A percentile compares a stretch with the other conserved stretches of the same genome.
Evolutionary conservation across 1,284 basidiomycete species (phyloP).

Genomic region (Trichosporon coremiiforme): DNA sequence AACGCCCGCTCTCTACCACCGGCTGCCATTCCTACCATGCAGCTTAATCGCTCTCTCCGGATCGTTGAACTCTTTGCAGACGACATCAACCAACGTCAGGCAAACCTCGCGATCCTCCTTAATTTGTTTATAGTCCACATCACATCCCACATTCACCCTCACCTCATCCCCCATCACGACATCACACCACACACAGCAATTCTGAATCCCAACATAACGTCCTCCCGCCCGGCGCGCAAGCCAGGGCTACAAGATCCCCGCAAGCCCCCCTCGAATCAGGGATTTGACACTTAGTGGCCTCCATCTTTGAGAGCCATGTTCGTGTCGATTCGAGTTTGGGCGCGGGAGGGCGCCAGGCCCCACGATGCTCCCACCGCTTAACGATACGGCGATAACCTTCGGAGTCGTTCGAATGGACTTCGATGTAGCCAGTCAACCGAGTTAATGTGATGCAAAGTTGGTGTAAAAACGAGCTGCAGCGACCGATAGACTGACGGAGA

Average conservation of each 20-base stretch:
- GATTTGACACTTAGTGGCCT: neutral
- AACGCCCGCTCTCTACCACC: neutral
- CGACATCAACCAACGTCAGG: neutral
- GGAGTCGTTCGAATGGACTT: neutral
- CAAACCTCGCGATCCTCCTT: neutral
- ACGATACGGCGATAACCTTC: neutral
- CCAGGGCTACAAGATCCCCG: conserved; percentile 38
- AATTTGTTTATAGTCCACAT: conserved; percentile 4
- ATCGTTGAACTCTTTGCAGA: neutral
- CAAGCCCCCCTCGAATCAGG: conserved; percentile 36
- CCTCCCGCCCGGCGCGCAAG: conserved; percentile 29
- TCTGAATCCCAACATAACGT: conserved; percentile 2
- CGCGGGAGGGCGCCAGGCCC: conserved; percentile 47
- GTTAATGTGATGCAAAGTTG: conserved; percentile 18
- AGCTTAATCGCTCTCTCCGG: conserved; percentile 14
- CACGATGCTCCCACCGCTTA: neutral
- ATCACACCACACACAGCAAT: conserved; percentile 7
- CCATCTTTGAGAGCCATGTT: conserved; percentile 11
- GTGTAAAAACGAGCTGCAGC: neutral
- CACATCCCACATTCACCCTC: conserved; percentile 12
- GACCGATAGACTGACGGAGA: neutral
- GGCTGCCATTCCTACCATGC: neutral
- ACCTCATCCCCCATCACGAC: conserved; percentile 13
- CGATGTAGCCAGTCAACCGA: neutral
- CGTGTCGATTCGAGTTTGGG: conserved; percentile 36